A percentile compares a stretch with the other conserved stretches of the same genome.
Conservation (phyloP, 257 asterid species). For the Schizonepeta tenuifolia region DNA sequence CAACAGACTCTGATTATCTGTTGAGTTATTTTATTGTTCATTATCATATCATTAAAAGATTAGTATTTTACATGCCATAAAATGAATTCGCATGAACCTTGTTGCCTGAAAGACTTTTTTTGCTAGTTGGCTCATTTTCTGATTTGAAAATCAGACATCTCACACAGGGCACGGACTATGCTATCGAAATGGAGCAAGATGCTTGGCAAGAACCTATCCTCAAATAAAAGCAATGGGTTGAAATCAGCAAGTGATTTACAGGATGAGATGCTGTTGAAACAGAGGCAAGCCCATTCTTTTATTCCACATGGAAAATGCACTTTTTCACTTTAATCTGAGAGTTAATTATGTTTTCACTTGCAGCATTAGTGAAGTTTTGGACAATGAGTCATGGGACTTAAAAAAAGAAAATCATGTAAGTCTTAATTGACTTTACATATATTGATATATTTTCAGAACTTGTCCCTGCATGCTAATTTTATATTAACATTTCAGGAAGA, state of each 20-base stretch:
- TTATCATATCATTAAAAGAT: neutral
- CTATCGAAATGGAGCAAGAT: constrained; percentile 83
- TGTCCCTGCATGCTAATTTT: constrained; percentile 29
- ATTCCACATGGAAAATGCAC: constrained; percentile 1
- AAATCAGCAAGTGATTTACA: constrained; percentile 67
- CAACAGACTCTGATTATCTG: neutral
- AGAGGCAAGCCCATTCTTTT: constrained; percentile 62
- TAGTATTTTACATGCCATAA: constrained; percentile 5
- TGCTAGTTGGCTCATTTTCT: constrained; percentile 68
- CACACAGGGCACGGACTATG: constrained; percentile 90
- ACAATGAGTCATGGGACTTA: constrained; percentile 62
- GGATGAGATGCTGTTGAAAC: constrained; percentile 86
- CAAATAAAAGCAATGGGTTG: constrained; percentile 57
- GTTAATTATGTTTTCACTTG: constrained; percentile 38
- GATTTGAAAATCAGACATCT: constrained; percentile 91
- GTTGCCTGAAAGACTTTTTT: constrained; percentile 34
- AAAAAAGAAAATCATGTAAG: constrained; percentile 63
- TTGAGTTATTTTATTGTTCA: constrained; percentile 2
- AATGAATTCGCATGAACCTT: constrained; percentile 5
- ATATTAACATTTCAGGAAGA: constrained; percentile 59
- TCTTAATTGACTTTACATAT: constrained; percentile 18
- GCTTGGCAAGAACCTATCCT: constrained; percentile 67
- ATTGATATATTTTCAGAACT: constrained; percentile 17
- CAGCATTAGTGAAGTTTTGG: constrained; percentile 94
- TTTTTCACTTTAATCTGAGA: constrained; percentile 25